Evolutionary conservation across 129 eudicot species (phyloP).

Genomic region (Helichrysum umbraculigerum): DNA sequence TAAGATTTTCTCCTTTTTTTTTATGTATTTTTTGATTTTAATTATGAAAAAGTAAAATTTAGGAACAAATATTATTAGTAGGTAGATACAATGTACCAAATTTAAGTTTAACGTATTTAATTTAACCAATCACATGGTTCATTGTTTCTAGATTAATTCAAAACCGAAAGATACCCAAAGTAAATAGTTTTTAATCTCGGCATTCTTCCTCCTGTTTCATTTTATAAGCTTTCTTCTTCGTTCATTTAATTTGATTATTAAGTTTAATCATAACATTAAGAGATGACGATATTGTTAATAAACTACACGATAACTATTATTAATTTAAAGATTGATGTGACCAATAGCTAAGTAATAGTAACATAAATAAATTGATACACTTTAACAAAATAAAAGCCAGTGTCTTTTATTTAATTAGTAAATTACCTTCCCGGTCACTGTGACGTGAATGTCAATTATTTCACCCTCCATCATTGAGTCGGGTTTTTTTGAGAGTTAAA

Average conservation of each 20-base stretch:
- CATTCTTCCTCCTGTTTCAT: background rate
- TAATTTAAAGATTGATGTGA: no score
- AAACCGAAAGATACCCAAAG: slow-evolving; percentile 11
- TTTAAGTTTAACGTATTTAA: slow-evolving; percentile 19
- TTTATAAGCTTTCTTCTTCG: background rate
- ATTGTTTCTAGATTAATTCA: slow-evolving; percentile 20
- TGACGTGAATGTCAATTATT: no score
- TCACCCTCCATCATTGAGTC: no score
- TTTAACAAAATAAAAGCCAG: no score
- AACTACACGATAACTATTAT: no score
- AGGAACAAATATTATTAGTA: background rate
- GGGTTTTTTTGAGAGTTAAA: no score
- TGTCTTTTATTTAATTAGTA: no score
- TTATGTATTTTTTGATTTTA: background rate
- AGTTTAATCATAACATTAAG: background rate
- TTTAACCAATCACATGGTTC: slow-evolving; percentile 20
- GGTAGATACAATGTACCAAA: slow-evolving; percentile 26
- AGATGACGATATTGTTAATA: background rate
- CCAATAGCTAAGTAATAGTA: no score
- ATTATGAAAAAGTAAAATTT: background rate
- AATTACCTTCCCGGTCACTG: no score
- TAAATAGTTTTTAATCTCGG: background rate
- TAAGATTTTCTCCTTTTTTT: background rate
- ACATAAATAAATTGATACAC: no score
- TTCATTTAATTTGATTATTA: background rate